phyloP scores from a whole-genome alignment of 1,284 basidiomycete species.

The Leccinum variabile region DNA sequence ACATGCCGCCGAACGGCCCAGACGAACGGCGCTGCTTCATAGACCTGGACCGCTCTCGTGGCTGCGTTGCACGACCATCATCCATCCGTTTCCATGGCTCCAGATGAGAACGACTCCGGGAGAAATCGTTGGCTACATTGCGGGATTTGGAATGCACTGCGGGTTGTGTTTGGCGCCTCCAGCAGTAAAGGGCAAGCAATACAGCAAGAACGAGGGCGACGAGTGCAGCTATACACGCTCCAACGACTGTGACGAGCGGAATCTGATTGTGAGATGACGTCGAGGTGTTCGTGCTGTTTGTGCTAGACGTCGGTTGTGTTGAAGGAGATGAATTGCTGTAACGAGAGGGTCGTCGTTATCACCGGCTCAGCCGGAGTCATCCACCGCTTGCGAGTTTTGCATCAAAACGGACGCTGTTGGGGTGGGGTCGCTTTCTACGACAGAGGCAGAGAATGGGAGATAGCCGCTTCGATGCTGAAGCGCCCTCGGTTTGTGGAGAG shows the following conservation, averaged over 20 bases:
- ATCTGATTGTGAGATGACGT: conserved; percentile 31
- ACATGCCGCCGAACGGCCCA: conserved; percentile 55
- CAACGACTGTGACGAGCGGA: conserved; percentile 50
- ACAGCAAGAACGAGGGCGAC: conserved; percentile 46
- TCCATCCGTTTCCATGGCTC: conserved; percentile 50
- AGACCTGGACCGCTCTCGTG: conserved; percentile 12
- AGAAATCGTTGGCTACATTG: conserved; percentile 37
- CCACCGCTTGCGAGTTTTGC: conserved; percentile 19
- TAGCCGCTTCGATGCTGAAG: conserved; percentile 18
- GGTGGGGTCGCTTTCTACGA: conserved; percentile 23
- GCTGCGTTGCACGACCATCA: conserved; percentile 43
- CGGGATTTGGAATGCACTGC: conserved; percentile 24
- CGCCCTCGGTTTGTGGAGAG: conserved; percentile 4
- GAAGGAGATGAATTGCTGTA: conserved; percentile 5
- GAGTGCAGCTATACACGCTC: conserved; percentile 52
- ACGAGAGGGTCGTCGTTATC: conserved; percentile 14
- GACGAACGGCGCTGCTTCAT: conserved; percentile 41
- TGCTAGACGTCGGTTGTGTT: conserved; percentile 12
- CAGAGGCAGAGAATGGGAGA: conserved; percentile 27
- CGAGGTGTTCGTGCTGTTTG: not conserved
- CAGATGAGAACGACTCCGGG: conserved; percentile 43
- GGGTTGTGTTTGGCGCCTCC: conserved; percentile 42
- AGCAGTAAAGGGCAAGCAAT: conserved; percentile 47
- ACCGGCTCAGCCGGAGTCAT: not conserved
- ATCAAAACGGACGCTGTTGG: conserved; percentile 28